Base-by-base conservation (phyloP, 768 basidiomycete genomes). In the Phylloporus rhodoxanthus region DNA sequence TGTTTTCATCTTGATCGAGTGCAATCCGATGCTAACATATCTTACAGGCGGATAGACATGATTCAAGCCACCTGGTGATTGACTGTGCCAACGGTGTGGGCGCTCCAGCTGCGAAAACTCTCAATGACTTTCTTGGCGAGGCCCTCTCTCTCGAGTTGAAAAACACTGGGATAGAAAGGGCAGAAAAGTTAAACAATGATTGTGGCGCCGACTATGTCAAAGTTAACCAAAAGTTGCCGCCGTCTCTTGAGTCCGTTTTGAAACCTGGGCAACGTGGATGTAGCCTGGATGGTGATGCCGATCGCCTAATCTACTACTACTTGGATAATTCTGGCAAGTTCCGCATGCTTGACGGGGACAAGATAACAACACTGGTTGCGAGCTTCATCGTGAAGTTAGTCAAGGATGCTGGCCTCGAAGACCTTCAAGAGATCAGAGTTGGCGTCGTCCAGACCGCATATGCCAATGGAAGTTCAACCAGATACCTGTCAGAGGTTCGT, bases 21-120 rank as follows among this genome's bases (percentile, higher is more conserved):
- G 4, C 37, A 13, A 38, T 29, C 41, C 45, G 15, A 17, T 6
- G 13, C 41, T 62, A 28, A 62, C 44, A 25, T 47, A 37, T 40
- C 33, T 37, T 23, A 29, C 51, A 91, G 85, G 71, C 76, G 21
- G 81, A 82, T 51, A 83, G 83, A 50, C 66, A 68, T 72, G 36
- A 69, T 73, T 45, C 77, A 10, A 67, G 77, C 14, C 79, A 83
- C 32, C 62, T 99, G 41, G 66, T 87, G n/a, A 75, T 99, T 36
- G 96, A 99, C 67, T 98, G 96, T 65, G 96, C 96, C n/a, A 98
- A 99, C 65, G 96, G 96, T 23, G 96, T 99, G 20, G 96, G 96
- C 41, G 81, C 87, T 14, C 71, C 75, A 7, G 84, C 87, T 33
- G 82, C 89, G 11, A 71, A 72, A 29, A 79, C 76, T 37, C 71